Evolutionary conservation across 1,284 basidiomycete genomes (phyloP), one percentile per base, ranked within the genome.

Genomic region (Uromyces viciae-fabae): DNA sequence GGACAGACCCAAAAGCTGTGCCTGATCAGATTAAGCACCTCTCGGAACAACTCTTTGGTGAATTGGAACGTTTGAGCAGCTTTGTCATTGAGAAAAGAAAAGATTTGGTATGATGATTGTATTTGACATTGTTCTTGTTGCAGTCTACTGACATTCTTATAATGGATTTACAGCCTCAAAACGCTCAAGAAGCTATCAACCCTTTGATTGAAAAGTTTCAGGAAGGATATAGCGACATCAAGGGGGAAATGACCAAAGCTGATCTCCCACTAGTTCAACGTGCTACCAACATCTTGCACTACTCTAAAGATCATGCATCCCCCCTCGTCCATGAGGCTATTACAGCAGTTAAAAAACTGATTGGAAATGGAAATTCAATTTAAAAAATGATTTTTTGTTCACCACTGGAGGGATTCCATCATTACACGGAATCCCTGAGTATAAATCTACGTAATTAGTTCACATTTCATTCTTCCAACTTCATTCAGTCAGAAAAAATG

Each of bases 21-120:
- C 77, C 64, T 14, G 77, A 79, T 46, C 77, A 79, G 33, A 31
- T 79, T 25, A 72, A 72, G 25, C 52, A 54, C 31, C 43, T 79
- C 8, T 72, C 52, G 2, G 77, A 79, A 58, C 77, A 79, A 38
- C 9, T 79, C n/a, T 14, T 79, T 40, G 77, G 62, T 5, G 77
- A 79, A 71, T 69, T 79, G 31, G 77, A 72, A 49, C 43, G 64
- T 33, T 56, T 79, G 46, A 60, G 42, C 49, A 46, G 66, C 68
- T 79, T 72, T 72, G 68, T 79, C 38, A n/a, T 56, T n/a, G 77
- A 79, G 42, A 79, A 72, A 72, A 66, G 68, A 46, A 79, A 79
- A 42, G 77, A 79, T 42, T 60, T 79, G 66, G 77, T 79, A 38
- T 36, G 38, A 19, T 60, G 22, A 22, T 14, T 14, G 19, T 19